Evolutionary conservation across 352 stramenopile species (phyloP).

Genomic region (Phytophthora sp.): DNA sequence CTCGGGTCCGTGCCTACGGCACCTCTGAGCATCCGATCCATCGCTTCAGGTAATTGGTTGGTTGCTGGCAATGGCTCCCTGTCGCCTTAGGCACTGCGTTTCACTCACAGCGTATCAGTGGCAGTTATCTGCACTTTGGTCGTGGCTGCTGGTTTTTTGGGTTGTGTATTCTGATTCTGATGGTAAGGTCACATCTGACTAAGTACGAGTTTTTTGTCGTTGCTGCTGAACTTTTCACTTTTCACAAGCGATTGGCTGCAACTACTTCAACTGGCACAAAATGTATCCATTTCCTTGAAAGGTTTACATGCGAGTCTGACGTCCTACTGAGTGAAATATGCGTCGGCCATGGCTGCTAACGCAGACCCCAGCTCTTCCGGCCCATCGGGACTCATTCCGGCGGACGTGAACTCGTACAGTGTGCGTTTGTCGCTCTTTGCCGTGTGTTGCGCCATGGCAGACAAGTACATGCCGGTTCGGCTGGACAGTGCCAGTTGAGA

Average conservation of each 20-base stretch:
- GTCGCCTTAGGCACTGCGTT: conserved; percentile 3
- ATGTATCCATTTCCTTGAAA: conserved; percentile 14
- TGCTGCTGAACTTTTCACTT: conserved; percentile 20
- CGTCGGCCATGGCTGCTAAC: conserved; percentile 50
- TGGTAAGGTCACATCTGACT: conserved; percentile 19
- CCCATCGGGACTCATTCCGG: conserved; percentile 77
- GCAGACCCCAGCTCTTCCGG: conserved; percentile 60
- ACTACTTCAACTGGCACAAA: conserved; percentile 21
- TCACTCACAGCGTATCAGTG: too few relatives aligned
- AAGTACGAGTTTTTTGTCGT: conserved; percentile 17
- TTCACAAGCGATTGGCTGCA: conserved; percentile 10
- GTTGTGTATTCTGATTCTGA: conserved; percentile 20
- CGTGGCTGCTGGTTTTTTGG: not conserved
- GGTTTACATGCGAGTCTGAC: too few relatives aligned
- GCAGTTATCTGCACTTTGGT: conserved; percentile 15
- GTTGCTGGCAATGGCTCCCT: conserved; percentile 1
- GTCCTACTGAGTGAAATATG: conserved; percentile 48
- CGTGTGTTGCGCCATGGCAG: conserved; percentile 39
- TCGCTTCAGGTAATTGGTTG: conserved; percentile 10
- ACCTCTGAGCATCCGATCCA: conserved; percentile 25
- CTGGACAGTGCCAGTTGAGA: conserved; percentile 56
- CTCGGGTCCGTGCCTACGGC: conserved; percentile 2
- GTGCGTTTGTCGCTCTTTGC: conserved; percentile 60
- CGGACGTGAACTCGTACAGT: conserved; percentile 74
- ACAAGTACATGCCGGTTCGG: conserved; percentile 54